Evolutionary conservation across 495 filamentous ascomycete genomes (phyloP).

Genomic region (Pseudomonodictys pantanalensis): DNA sequence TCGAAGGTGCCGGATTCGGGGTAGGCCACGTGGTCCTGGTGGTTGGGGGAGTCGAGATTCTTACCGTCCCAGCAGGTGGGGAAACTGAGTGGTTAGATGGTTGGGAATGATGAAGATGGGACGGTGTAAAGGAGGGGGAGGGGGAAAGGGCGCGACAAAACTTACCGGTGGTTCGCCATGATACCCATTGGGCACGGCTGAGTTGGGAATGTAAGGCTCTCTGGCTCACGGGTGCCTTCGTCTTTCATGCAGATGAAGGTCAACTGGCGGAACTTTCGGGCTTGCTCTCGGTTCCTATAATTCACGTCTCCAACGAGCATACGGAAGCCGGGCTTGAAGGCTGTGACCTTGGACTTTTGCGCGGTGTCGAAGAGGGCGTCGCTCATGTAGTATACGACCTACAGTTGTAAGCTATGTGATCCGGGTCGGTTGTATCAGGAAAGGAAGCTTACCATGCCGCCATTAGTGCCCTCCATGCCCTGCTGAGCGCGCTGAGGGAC

Average conservation of each 20-base stretch:
- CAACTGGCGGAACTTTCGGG: conserved; percentile 9
- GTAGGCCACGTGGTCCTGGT: conserved; percentile 30
- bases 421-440: no score
- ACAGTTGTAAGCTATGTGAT: no score
- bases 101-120: not conserved
- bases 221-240: conserved; percentile 1
- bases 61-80: conserved; percentile 39
- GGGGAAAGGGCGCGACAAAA: no score
- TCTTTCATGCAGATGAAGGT: conserved; percentile 25
- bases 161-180: conserved; percentile 12
- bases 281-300: not conserved
- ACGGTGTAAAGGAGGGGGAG: not conserved
- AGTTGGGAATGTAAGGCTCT: conserved; percentile 18
- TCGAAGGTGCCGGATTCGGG: conserved; percentile 11
- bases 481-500: not conserved
- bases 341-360: not conserved
- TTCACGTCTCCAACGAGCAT: not conserved
- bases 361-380: not conserved
- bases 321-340: not conserved
- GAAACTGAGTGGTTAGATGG: no score
- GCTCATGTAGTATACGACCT: not conserved
- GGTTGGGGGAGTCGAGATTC: conserved; percentile 39
- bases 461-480: not conserved
- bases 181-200: conserved; percentile 18
- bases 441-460: no score